Evolutionary conservation across 495 filamentous ascomycete species (phyloP).

Genomic region (Aspergillus homomorphus): DNA sequence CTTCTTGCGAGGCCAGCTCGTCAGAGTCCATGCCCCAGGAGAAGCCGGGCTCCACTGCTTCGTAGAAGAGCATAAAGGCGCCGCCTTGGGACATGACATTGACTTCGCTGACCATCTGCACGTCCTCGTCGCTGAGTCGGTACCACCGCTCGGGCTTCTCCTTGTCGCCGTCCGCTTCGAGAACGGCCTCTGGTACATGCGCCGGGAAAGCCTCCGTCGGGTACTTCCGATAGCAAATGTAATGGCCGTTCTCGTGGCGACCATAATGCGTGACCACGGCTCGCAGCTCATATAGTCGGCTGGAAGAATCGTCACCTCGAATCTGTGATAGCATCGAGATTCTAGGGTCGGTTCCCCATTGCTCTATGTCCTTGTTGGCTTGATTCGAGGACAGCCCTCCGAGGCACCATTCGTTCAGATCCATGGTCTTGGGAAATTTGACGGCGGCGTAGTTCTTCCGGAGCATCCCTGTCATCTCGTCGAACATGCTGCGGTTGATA

Average conservation of each 20-base stretch:
- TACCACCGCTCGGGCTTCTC: constrained; percentile 63
- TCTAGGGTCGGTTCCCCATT: constrained; percentile 63
- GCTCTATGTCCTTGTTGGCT: constrained; percentile 47
- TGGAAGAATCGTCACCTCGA: constrained; percentile 28
- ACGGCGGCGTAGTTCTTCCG: constrained; percentile 81
- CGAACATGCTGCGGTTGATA: constrained; percentile 87
- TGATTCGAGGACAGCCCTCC: constrained; percentile 38
- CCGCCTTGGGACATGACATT: constrained; percentile 74
- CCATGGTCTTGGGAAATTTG: constrained; percentile 66
- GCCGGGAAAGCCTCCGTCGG: constrained; percentile 37
- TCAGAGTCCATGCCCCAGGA: not conserved
- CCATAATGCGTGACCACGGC: constrained; percentile 89
- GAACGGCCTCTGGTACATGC: constrained; percentile 34
- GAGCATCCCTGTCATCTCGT: constrained; percentile 71
- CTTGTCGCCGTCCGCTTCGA: constrained; percentile 36
- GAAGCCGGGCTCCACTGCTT: constrained; percentile 38
- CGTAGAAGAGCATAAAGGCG: constrained; percentile 97
- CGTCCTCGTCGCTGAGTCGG: constrained; percentile 81
- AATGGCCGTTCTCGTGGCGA: constrained; percentile 91
- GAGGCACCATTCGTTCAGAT: constrained; percentile 77
- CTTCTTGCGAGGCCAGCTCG: constrained; percentile 2
- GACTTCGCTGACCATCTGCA: constrained; percentile 67
- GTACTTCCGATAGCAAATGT: constrained; percentile 82
- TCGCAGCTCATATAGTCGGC: constrained; percentile 73
- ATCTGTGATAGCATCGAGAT: constrained; percentile 63